These are phyloP conservation scores for Diaporthe sp. DNA, from an alignment of 2,329 filamentous ascomycete species.

Conservation along the genomic window DNA sequence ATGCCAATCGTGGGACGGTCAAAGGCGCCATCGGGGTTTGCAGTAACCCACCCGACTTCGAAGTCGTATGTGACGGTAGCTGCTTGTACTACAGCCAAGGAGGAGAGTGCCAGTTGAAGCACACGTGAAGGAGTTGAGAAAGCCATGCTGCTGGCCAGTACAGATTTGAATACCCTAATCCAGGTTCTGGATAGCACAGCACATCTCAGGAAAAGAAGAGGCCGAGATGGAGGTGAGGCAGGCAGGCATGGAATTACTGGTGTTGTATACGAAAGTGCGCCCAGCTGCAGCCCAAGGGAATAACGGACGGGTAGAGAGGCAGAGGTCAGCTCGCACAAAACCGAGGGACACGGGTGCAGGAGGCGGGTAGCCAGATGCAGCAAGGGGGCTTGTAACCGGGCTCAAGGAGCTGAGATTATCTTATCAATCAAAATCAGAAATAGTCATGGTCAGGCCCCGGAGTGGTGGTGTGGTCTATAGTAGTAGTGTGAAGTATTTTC, in stretches of 20 bases:
- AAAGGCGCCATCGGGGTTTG: constrained; percentile 30
- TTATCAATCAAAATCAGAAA: constrained; percentile 36
- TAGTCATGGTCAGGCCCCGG: background rate
- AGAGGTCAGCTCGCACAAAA: background rate
- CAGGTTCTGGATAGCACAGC: background rate
- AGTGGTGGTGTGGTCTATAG: background rate
- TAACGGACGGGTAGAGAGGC: background rate
- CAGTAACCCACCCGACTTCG: constrained; percentile 32
- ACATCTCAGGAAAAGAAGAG: background rate
- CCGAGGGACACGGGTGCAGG: background rate
- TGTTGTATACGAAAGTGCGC: background rate
- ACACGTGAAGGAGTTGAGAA: background rate
- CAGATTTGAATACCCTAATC: background rate
- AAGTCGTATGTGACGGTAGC: constrained; percentile 40
- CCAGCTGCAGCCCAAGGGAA: background rate
- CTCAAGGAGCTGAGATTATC: constrained; percentile 27
- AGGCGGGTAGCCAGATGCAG: background rate
- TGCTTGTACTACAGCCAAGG: background rate
- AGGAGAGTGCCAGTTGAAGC: constrained; percentile 13
- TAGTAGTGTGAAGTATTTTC: background rate
- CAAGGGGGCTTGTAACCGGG: background rate
- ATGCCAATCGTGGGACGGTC: constrained; percentile 30
- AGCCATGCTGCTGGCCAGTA: constrained; percentile 18
- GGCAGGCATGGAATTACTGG: background rate
- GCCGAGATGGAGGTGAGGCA: background rate